Conservation (phyloP, 2,329 filamentous ascomycete genomes). For the Verticillium dahliae region DNA sequence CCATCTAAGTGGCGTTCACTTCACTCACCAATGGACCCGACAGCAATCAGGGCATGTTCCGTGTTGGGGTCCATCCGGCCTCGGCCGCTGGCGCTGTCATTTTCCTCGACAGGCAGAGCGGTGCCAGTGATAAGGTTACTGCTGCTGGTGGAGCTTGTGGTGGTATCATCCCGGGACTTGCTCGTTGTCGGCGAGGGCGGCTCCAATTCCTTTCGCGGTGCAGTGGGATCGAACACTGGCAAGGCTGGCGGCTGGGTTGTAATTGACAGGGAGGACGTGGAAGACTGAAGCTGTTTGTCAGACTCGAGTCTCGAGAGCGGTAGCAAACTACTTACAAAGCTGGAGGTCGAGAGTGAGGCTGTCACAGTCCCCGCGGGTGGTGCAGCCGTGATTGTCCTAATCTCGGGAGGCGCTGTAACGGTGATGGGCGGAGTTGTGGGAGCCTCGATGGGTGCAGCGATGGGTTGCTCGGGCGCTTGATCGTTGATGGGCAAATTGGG, state of each 20-base stretch:
- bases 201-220: not conserved
- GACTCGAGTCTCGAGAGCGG: not conserved
- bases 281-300: not conserved
- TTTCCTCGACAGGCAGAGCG: slow-evolving; percentile 5
- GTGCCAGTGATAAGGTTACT: not conserved
- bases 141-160: not conserved
- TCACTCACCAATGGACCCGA: slow-evolving; percentile 25
- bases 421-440: not conserved
- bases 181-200: not conserved
- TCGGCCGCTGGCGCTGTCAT: not conserved
- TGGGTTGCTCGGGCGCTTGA: not conserved
- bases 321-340: not conserved
- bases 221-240: not conserved
- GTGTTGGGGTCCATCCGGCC: slow-evolving; percentile 17
- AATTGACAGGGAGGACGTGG: not conserved
- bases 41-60: slow-evolving; percentile 25
- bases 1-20: not conserved
- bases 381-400: not conserved
- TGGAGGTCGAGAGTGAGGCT: not conserved
- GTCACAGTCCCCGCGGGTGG: not conserved
- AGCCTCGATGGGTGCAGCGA: not conserved
- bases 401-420: not conserved
- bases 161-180: not conserved
- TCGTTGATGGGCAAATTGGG: slow-evolving; percentile 1
- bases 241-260: not conserved